Evolutionary conservation across 2,329 filamentous ascomycete genomes (phyloP), one percentile per base, ranked within the genome.

Genomic region (Cytospora paraplurivora): DNA sequence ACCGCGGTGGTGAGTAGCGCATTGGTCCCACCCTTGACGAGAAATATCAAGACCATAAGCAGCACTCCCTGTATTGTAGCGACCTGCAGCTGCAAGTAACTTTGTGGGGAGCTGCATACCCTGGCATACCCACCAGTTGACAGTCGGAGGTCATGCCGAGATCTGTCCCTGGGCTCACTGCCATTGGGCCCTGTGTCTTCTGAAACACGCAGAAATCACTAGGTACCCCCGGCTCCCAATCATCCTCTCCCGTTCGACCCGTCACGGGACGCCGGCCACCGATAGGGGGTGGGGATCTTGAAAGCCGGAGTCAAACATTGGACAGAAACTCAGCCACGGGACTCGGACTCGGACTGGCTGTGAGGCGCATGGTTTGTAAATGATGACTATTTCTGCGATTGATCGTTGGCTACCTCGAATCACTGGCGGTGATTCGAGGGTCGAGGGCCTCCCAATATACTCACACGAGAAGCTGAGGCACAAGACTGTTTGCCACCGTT

Each of bases 141-240:
- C 58, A n/a, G 58, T 60, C 51, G 50, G 58, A 60, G 58, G 50
- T 37, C 38, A 49, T n/a, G 51, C 51, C 58, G 58, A 61, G 33
- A 49, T 49, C 37, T 35, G 50, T 37, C 38, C 41, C 51, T 61
- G 58, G 38, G 58, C 58, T n/a, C n/a, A 51, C 58, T 51, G 58
- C 38, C 33, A 55, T 61, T 61, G 51, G 58, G n/a, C 38, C 32
- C 37, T 55, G 58, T 61, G 58, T 10, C 38, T 55, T 61, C 58
- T 61, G 58, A 61, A 61, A 61, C 58, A 61, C 17, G 33, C 51
- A 54, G 33, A 51, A 38, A 51, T 61, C 10, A 37, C 11, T n/a
- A 61, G 58, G 58, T 41, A 41, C n/a, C 38, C 35, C 58, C 58
- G 58, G 58, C 51, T 61, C 58, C 27, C 58, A 61, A 61, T 61